Evolutionary conservation across 2,329 filamentous ascomycete species (phyloP), one percentile per base, ranked within the genome.

Genomic region (Sphaerulina vaccinii): DNA sequence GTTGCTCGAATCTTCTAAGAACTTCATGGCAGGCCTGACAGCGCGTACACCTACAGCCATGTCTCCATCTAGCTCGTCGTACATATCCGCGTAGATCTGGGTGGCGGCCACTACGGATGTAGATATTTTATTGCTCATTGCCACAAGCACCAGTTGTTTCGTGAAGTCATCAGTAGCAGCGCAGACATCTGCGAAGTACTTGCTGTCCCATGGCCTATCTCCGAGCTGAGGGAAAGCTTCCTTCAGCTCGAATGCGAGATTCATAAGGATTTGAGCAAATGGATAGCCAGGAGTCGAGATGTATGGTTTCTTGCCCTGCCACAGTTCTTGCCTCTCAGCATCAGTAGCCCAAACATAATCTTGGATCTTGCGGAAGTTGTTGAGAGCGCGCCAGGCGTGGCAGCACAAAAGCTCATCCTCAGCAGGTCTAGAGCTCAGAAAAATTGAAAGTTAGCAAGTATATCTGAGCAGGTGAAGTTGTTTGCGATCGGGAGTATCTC

Each of bases 21-120:
- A 8, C 3, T 1, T 3, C 27, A 33, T 2, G 19, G 2, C n/a
- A 22, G 16, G 27, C 15, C 42, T 3, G 3, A 48, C 4, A 2
- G 3, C 10, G 11, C 11, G 24, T 10, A n/a, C n/a, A n/a, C n/a
- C n/a, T n/a, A n/a, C n/a, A n/a, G 27, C 16, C 23, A 48, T 33
- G n/a, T 19, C 23, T 11, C 4, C 45, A 18, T 38, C 9, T 7
- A 48, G 36, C 19, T 24, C 9, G 36, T 48, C 45, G 22, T 39
- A 19, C 33, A 48, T 38, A 8, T 48, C 45, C 11, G 18, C 16
- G 23, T 48, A 48, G n/a, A 48, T 48, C 18, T 48, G 45, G 15
- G 33, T 39, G 36, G 23, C 22, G 13, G 35, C 23, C 11, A 48
- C 33, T 1, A 18, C 19, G 19, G 45, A 7, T 7, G 22, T 40